Evolutionary conservation across 139 green algal species (phyloP).

Genomic region (Asterochloris sp.): DNA sequence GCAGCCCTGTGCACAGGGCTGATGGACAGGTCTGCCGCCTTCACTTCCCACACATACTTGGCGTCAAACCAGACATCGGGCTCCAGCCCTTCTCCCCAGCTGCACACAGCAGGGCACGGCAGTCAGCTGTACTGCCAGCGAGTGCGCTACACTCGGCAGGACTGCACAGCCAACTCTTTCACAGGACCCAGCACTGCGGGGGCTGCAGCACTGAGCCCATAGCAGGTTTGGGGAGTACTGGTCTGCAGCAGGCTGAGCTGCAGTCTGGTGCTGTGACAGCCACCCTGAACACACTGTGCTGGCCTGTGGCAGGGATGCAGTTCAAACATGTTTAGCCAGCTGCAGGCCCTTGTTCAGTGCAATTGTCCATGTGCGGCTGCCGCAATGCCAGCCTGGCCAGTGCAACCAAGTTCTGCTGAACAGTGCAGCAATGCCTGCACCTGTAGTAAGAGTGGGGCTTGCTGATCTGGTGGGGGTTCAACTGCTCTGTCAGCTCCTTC

Average conservation of each 20-base stretch:
- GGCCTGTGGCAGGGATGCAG: too few species aligned
- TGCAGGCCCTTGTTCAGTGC: too few species aligned
- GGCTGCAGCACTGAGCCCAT: not conserved
- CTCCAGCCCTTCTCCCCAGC: constrained; percentile 43
- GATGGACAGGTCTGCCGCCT: constrained; percentile 95
- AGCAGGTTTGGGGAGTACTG: not conserved
- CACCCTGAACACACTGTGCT: too few species aligned
- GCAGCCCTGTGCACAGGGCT: constrained; percentile 88
- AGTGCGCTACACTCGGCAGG: too few species aligned
- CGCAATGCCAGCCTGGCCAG: not conserved
- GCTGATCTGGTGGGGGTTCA: constrained; percentile 65
- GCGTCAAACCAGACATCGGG: constrained; percentile 96
- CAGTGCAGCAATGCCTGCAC: constrained; percentile 13
- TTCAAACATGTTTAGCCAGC: too few species aligned
- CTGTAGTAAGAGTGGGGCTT: constrained; percentile 73
- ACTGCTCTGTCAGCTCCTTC: constrained; percentile 59
- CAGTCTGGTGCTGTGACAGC: too few species aligned
- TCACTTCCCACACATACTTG: constrained; percentile 94
- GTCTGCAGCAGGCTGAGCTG: not conserved
- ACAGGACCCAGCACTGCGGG: not conserved
- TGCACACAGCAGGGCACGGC: not conserved
- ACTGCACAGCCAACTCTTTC: not conserved
- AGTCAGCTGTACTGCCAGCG: not conserved
- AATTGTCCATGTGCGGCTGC: not conserved
- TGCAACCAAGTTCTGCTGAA: not conserved